Conservation (phyloP, 129 eudicot species). For the Dittrichia graveolens region DNA sequence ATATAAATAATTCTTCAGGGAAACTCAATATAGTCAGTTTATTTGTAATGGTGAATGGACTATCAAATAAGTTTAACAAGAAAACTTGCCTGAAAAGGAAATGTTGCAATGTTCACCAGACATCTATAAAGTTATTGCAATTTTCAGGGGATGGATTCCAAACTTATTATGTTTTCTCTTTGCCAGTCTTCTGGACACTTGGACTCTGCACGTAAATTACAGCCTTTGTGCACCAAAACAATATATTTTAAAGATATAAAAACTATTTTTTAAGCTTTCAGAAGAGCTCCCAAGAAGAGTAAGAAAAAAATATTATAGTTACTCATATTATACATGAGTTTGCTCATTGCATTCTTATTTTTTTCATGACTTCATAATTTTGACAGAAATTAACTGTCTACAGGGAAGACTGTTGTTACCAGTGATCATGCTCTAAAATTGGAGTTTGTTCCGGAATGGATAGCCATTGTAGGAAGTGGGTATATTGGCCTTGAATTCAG, state of each 20-base stretch:
- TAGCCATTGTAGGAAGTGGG: conserved; percentile 83
- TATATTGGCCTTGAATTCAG: conserved; percentile 90
- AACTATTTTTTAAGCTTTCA: neutral
- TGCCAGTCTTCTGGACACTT: neutral
- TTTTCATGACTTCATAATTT: conserved; percentile 8
- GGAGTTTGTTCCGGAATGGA: conserved; percentile 76
- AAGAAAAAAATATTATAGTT: neutral
- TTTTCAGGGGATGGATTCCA: neutral
- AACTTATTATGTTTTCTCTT: neutral
- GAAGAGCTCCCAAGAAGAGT: neutral
- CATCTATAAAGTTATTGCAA: neutral
- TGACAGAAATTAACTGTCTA: conserved; percentile 10
- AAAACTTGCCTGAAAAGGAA: neutral
- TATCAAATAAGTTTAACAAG: neutral
- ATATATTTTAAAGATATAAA: neutral
- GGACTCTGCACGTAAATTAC: neutral
- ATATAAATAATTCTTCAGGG: conserved; percentile 5
- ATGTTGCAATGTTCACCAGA: too few relatives aligned
- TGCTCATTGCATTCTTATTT: neutral
- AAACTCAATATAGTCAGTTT: neutral
- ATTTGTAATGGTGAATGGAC: neutral
- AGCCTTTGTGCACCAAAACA: neutral
- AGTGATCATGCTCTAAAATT: conserved; percentile 91
- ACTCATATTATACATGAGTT: conserved; percentile 6
- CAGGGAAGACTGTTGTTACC: conserved; percentile 90